Conservation (phyloP, 2,329 filamentous ascomycete genomes). For the Cadophora sp. region DNA sequence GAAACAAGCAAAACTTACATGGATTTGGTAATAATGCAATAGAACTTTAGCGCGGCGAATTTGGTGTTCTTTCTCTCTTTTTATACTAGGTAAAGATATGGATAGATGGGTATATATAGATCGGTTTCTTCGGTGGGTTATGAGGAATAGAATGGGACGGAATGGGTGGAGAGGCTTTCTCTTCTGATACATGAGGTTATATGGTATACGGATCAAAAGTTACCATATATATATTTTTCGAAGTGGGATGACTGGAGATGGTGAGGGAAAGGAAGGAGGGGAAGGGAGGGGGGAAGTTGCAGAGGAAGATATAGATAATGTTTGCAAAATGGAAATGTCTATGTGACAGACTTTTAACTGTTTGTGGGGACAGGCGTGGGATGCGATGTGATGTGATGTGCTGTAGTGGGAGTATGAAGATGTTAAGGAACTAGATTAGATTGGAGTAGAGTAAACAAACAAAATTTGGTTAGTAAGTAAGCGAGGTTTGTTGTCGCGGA, state of each 20-base stretch:
- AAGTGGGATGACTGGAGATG: not conserved
- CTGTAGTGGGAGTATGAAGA: too few relatives aligned
- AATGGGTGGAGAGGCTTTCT: not conserved
- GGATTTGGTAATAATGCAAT: not conserved
- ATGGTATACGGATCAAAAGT: not conserved
- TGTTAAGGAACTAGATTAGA: too few relatives aligned
- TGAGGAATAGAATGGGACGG: not conserved
- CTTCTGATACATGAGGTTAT: slow-evolving; percentile 7
- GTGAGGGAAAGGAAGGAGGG: not conserved
- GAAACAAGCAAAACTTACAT: not conserved
- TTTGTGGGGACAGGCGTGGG: too few relatives aligned
- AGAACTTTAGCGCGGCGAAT: slow-evolving; percentile 3
- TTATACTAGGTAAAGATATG: slow-evolving; percentile 11
- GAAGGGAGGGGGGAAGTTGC: not conserved
- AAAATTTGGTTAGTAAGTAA: too few relatives aligned
- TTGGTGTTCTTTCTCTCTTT: slow-evolving; percentile 7
- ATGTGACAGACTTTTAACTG: not conserved
- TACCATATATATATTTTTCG: not conserved
- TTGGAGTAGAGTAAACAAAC: too few relatives aligned
- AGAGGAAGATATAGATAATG: not conserved
- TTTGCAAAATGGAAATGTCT: not conserved
- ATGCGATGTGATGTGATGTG: too few relatives aligned
- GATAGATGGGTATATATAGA: slow-evolving; percentile 6
- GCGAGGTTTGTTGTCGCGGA: too few relatives aligned
- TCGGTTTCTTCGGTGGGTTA: not conserved